Percentiles rank a stretch among this genome's conserved stretches.
phyloP scores from a whole-genome alignment of 192 early-diverging fungal genomes.

The Backusella westeae region DNA sequence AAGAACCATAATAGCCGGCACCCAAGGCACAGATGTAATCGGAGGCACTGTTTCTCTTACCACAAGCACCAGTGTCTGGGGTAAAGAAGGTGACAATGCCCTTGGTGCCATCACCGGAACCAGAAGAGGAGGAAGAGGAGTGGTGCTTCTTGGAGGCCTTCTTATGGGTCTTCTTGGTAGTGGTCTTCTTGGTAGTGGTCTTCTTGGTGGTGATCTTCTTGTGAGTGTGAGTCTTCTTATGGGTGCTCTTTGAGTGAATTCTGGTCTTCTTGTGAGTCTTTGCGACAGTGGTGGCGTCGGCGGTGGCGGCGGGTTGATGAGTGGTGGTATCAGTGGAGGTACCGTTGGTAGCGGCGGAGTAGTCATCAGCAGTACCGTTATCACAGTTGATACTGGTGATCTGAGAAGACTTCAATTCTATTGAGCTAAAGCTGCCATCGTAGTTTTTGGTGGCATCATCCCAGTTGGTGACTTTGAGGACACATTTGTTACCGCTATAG shows the following conservation, averaged over 20 bases:
- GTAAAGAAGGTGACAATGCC: conserved; percentile 26
- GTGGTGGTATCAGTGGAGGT: background rate
- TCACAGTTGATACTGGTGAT: conserved; percentile 1
- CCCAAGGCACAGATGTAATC: conserved; percentile 25
- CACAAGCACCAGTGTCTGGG: conserved; percentile 35
- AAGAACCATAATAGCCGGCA: conserved; percentile 33
- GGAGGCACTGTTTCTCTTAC: conserved; percentile 14
- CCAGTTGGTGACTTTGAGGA: background rate
- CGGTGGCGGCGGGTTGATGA: background rate
- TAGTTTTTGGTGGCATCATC: conserved; percentile 3
- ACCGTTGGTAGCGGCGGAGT: background rate
- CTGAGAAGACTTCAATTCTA: background rate
- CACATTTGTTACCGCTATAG: background rate
- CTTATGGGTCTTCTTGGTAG: conserved; percentile 4
- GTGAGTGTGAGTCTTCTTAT: background rate
- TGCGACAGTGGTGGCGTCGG: background rate
- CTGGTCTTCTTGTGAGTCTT: background rate
- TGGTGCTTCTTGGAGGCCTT: background rate
- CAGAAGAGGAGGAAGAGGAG: background rate
- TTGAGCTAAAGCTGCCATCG: background rate
- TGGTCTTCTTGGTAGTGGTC: background rate
- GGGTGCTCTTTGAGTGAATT: background rate
- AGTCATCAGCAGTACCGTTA: background rate
- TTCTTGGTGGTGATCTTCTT: background rate
- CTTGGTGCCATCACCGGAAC: background rate